A percentile compares a stretch with the other conserved stretches of the same genome.
These are phyloP conservation scores for Phytopythium aichiense DNA, from an alignment of 352 stramenopile species.

Conservation along the genomic window DNA sequence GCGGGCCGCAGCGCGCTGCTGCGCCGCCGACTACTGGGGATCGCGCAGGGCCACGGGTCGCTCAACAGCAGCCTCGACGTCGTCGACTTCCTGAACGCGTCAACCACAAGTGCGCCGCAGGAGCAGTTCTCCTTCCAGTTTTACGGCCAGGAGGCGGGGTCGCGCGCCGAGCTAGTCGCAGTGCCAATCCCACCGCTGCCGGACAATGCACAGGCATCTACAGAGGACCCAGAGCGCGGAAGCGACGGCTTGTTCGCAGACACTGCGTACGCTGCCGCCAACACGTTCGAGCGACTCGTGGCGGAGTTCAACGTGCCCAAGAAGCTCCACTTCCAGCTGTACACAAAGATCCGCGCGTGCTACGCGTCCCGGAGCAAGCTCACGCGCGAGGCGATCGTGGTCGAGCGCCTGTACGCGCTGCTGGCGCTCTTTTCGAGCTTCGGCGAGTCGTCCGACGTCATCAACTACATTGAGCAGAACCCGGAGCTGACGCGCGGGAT, in stretches of 20 bases:
- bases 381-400: conserved; percentile 42
- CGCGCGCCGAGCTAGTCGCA: conserved; percentile 26
- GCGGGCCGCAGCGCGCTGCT: conserved; percentile 37
- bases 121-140: conserved; percentile 57
- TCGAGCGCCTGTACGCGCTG: conserved; percentile 69
- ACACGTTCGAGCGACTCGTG: conserved; percentile 55
- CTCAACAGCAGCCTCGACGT: conserved; percentile 54
- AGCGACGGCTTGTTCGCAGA: conserved; percentile 6
- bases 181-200: conserved; percentile 27
- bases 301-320: conserved; percentile 41
- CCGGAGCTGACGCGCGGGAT: conserved; percentile 65
- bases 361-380: conserved; percentile 27
- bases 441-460: conserved; percentile 70
- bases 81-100: conserved; percentile 50
- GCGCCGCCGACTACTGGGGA: conserved; percentile 43
- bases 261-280: conserved; percentile 28
- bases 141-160: conserved; percentile 25
- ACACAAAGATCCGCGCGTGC: conserved; percentile 53
- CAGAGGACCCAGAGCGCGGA: conserved; percentile 21
- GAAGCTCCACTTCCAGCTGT: conserved; percentile 71
- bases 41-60: conserved; percentile 42
- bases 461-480: conserved; percentile 75
- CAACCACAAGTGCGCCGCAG: conserved; percentile 2
- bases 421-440: conserved; percentile 76
- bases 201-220: not conserved